Percentiles rank a stretch among this genome's conserved stretches.
Conservation (phyloP, 2,329 filamentous ascomycete species). For the Cordyceps javanica region DNA sequence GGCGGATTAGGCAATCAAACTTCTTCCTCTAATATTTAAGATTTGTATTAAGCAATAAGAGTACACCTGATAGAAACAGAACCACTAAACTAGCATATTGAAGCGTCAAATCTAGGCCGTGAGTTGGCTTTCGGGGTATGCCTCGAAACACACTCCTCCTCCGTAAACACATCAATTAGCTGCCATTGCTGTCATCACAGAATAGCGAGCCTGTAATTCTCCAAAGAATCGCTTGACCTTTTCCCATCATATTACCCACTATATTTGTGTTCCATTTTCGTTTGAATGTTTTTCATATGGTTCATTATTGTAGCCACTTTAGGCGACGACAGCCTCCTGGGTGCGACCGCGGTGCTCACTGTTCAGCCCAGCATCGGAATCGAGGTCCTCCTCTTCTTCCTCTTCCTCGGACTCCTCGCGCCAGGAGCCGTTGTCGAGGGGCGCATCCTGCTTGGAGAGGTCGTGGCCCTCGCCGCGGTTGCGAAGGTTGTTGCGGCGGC, state of each 20-base stretch:
- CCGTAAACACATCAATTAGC: neutral
- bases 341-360: constrained; percentile 52
- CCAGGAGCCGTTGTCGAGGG: constrained; percentile 76
- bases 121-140: constrained; percentile 11
- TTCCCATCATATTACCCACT: constrained; percentile 7
- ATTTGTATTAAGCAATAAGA: constrained; percentile 24
- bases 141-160: constrained; percentile 5
- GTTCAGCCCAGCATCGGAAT: constrained; percentile 47
- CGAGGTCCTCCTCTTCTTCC: constrained; percentile 57
- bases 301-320: constrained; percentile 16
- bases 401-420: constrained; percentile 63
- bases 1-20: neutral
- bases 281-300: neutral
- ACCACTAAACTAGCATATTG: constrained; percentile 12
- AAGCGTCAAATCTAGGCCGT: constrained; percentile 10
- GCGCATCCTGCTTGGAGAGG: constrained; percentile 74
- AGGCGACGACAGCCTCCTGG: constrained; percentile 45
- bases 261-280: constrained; percentile 5
- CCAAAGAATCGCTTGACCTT: constrained; percentile 1
- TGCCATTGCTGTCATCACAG: constrained; percentile 11
- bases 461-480: constrained; percentile 70
- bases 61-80: constrained; percentile 16
- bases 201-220: constrained; percentile 2
- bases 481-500: constrained; percentile 66
- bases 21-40: neutral